Base-by-base conservation (phyloP, 2,329 filamentous ascomycete genomes). In the Xylaria sp. region DNA sequence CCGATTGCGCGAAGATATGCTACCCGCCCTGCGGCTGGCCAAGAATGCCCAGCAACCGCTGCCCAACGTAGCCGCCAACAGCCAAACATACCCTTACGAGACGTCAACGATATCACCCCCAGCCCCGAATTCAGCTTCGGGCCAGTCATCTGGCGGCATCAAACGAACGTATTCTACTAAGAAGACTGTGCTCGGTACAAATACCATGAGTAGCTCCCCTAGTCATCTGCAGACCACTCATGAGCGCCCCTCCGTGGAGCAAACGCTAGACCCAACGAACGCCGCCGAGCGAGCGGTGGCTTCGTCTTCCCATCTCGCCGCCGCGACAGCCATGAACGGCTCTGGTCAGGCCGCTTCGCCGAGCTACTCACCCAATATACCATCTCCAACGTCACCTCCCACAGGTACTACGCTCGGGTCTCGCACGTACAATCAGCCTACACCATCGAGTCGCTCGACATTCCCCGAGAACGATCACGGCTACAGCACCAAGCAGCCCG, bases 1-100 rank as follows among this genome's bases (percentile, higher is more conserved):
- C 73, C 90, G 93, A 72, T 81, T 99, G 69, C 87, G 96, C 63
- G 95, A 98, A 79, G 96, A 99, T 76, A 89, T 97, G 76, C 85
- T 98, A 36, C 95, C 96, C 3, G 90, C 97, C 22, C 88, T 97
- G 75, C 92, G 94, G 69, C 89, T 97, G 75, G 92, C 90, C 74
- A 98, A 98, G 81, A 94, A 98, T 77, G 91, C 91, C 73, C 92
- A 94, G 71, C 93, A 97, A 76, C 95, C 95, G 39, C 84, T 98
- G 25, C 94, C 94, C 31, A 83, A 84, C 68, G 70, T 82, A 33
- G 67, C 72, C 65, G 67, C 71, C 65, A 80, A 76, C 60, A 82
- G 73, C 67, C 81, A 81, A 66, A 75, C 73, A 49, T 87, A 87
- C 74, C 76, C 77, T 64, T 89, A 87, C 77, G 86, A 89, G 70